Evolutionary conservation across 768 basidiomycete species (phyloP), one percentile per base, ranked within the genome.

Genomic region (Trametes villosa): DNA sequence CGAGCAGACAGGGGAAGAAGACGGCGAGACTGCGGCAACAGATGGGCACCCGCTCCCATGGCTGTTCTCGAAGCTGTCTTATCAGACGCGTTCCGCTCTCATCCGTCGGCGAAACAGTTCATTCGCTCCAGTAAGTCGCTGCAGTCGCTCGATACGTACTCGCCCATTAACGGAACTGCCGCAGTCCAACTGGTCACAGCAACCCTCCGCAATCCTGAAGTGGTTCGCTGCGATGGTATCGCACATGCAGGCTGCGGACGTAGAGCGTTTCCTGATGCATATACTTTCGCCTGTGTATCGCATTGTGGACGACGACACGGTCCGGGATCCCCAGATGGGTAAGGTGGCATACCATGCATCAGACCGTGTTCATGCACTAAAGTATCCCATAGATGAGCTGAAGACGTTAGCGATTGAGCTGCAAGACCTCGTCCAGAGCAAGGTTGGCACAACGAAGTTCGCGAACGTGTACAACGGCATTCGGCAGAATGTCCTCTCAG

Each of bases 161-260:
- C 63, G 4, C 34, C 49, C 24, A 60, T 24, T 68, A 47, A 64
- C 38, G 33, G 22, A 40, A 24, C 33, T 18, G 9, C 17, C 38
- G 17, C 68, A 97, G 93, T 75, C 79, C 0, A 89, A 88, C 68
- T 98, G 96, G 94, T 79, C 86, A 4, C 83, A 89, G 29, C 91
- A 94, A 59, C 91, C 94, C 0, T 74, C 89, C 1, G 85, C 93
- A 0, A 84, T 89, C 41, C 72, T 99, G 45, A 88, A 92, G 17
- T 97, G 94, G 89, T 97, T 98, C 67, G 97, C 95, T 0, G 96
- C 94, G 0, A 94, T 97, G 86, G 76, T 85, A 2, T 85, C 89
- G 2, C 75, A 84, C 67, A 85, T 98, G 81, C 84, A 88, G 0
- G 70, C 78, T 0, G 61, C 70, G 0, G 75, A 78, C 18, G 77